Evolutionary conservation across 176 grass and related monocot genomes (phyloP).

Genomic region (bread wheat (Triticum aestivum)): DNA sequence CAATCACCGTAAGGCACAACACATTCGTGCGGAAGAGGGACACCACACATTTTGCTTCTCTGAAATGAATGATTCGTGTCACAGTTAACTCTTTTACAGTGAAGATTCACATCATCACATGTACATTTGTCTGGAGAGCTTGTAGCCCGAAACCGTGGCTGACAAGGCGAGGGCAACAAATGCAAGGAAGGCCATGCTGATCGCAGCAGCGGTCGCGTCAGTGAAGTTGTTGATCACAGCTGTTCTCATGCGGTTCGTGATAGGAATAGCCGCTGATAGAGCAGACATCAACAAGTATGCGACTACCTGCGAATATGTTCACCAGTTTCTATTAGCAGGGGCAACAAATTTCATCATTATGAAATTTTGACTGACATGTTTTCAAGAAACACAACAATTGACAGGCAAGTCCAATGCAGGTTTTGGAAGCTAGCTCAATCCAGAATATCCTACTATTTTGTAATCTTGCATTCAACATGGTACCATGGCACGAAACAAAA

Average conservation of each 20-base stretch:
- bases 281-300: slow-evolving; percentile 88
- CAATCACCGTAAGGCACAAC: slow-evolving; percentile 19
- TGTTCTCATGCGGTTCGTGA: slow-evolving; percentile 83
- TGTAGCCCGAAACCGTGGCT: slow-evolving; percentile 72
- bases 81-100: slow-evolving; percentile 22
- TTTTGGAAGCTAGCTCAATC: background rate
- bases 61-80: background rate
- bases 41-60: slow-evolving; percentile 10
- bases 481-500: slow-evolving; percentile 20
- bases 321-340: background rate
- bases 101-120: slow-evolving; percentile 49
- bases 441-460: background rate
- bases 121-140: slow-evolving; percentile 70
- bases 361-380: background rate
- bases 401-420: background rate
- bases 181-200: slow-evolving; percentile 90
- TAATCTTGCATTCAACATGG: slow-evolving; percentile 2
- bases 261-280: slow-evolving; percentile 70
- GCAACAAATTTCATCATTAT: background rate
- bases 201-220: slow-evolving; percentile 57
- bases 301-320: slow-evolving; percentile 47
- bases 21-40: slow-evolving; percentile 13
- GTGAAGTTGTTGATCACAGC: slow-evolving; percentile 76
- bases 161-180: slow-evolving; percentile 69
- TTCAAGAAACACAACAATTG: background rate